Evolutionary conservation across 108 stramenopile genomes (phyloP), one percentile per base, ranked within the genome.

Genomic region (Nitzschia sp.): DNA sequence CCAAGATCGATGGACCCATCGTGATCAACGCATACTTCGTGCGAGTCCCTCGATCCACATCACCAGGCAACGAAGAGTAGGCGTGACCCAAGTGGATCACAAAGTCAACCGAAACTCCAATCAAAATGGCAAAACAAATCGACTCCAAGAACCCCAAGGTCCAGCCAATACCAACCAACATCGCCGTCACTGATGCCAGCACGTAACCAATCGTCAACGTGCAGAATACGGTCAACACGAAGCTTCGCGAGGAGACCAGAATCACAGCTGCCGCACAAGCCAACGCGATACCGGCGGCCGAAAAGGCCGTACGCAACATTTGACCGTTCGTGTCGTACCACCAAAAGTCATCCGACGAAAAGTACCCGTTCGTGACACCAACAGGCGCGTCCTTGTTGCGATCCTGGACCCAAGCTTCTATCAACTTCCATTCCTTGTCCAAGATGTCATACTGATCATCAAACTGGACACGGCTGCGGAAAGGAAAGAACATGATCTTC

Each of bases 11-110:
- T 21, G 82, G 82, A 2, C 82, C 82, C 82, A 83, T 79, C 29
- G 63, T 41, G 40, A 78, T 51, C 61, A 83, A 25, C 10, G 82
- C 78, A 41, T 71, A 64, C 25, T 75, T 69, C 42, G 75, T 67
- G 10, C 82, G 70, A 46, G 42, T 53, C 10, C 51, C 53, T 11
- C 78, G 70, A 48, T 67, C 58, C 22, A 65, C 57, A 20, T 74
- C 83, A 7, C 83, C 83, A n/a, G 68, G 53, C 21, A 69, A 39
- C 34, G 46, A 15, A 0, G 72, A 51, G 48, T 83, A 83, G 14
- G 83, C 76, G 66, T 83, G 83, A 51, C 65, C 62, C 50, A 83
- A 80, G 54, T 83, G 83, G 53, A 83, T 74, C 10, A 83, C 79
- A 66, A 83, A 83, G 34, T 83, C 83, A 19, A 65, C 71, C 11